Base-by-base conservation (phyloP, 768 basidiomycete genomes). In the Trametes villosa region DNA sequence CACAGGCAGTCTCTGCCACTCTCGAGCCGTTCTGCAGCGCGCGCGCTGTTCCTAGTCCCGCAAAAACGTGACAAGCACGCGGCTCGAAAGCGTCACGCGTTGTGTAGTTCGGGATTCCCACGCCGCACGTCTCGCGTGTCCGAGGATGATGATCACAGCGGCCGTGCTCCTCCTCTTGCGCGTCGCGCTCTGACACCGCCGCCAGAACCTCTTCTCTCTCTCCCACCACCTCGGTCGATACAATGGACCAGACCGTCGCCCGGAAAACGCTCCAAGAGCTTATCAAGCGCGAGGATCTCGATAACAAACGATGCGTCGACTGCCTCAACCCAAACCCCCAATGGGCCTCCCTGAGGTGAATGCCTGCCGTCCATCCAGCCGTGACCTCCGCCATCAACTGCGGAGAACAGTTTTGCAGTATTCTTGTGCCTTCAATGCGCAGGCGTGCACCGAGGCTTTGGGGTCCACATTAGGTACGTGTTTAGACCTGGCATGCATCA, bases 381-480 rank as follows among this genome's bases (percentile, higher is more conserved):
- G 45, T 57, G 49, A 52, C 27, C 47, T 34, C 18, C 47, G 34
- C 47, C 20, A 42, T 53, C 40, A 26, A 58, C 53, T 49, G 29
- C 57, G 63, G 55, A 51, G 36, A 42, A 54, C 72, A 91, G 88
- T 73, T 91, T 92, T 70, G 91, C 92, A 36, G 81, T 94, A 57
- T 96, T 96, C 71, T 83, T 98, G 57, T 99, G 96, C 75, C 80
- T 99, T 24, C 94, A 93, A 75, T 92, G 91, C 71, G 89, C 89
- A 29, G 91, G 91, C 34, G 77, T 84, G 40, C 95, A 96, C 76
- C 79, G 92, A 77, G 89, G 92, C 2, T 94, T 97, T 70, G 96
- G 96, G 42, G 95, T 97, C 17, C 96, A 98, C 74, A 86, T 98
- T 72, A 92, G 89, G 91, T 79, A 62, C 47, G 65, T 67, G 29